A percentile compares a stretch with the other conserved stretches of the same genome.
phyloP scores from a whole-genome alignment of 352 stramenopile species.

The Phytophthora syringae region DNA sequence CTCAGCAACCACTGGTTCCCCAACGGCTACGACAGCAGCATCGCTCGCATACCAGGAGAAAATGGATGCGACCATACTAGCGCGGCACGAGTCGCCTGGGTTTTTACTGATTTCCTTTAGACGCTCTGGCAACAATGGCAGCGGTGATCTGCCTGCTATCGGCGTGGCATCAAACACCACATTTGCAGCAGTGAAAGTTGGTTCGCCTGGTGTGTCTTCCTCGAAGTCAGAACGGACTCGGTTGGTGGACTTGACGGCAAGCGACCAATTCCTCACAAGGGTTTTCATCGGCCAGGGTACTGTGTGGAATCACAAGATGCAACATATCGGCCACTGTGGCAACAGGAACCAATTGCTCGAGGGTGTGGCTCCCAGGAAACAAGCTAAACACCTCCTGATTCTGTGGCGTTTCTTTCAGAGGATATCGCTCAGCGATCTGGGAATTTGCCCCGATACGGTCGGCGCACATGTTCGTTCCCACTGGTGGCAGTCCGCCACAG shows the following conservation, averaged over 20 bases:
- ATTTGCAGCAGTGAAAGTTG: background rate
- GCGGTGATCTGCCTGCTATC: background rate
- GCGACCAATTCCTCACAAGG: too few species aligned
- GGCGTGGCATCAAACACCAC: background rate
- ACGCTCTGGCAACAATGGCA: conserved; percentile 13
- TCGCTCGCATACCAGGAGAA: conserved; percentile 39
- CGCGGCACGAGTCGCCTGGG: conserved; percentile 33
- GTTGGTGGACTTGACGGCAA: too few species aligned
- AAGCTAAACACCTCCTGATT: conserved; percentile 25
- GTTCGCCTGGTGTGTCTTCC: background rate
- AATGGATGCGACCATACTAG: conserved; percentile 27
- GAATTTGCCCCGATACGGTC: background rate
- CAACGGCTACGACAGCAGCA: conserved; percentile 53
- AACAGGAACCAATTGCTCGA: background rate
- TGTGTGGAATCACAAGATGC: background rate
- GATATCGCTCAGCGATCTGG: conserved; percentile 10
- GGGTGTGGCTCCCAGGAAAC: conserved; percentile 19
- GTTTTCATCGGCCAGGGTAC: too few species aligned
- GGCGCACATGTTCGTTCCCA: conserved; percentile 1
- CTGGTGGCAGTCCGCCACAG: conserved; percentile 2
- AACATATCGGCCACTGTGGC: conserved; percentile 16
- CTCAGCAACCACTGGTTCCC: conserved; percentile 50
- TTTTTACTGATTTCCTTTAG: conserved; percentile 50
- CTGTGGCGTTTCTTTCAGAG: conserved; percentile 22
- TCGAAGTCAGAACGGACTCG: background rate